These are phyloP conservation scores for Diplodia intermedia DNA, from an alignment of 2,329 filamentous ascomycete species.

Conservation along the genomic window DNA sequence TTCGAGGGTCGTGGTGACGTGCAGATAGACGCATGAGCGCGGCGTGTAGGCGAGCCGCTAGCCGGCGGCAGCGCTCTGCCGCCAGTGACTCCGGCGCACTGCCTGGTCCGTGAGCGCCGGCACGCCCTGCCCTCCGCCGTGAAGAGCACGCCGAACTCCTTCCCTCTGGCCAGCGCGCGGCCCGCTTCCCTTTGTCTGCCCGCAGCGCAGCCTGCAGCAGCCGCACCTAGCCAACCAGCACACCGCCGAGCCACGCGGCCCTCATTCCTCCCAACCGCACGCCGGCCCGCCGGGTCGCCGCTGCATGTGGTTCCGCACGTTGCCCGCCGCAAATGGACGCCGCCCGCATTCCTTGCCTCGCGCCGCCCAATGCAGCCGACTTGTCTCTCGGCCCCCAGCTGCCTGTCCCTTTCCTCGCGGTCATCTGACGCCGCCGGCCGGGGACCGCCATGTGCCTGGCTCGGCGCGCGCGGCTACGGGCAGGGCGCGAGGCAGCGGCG, in stretches of 20 bases:
- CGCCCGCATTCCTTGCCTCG: conserved; percentile 25
- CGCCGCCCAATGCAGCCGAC: conserved; percentile 13
- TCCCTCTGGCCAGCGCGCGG: conserved; percentile 4
- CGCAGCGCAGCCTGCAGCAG: conserved; percentile 16
- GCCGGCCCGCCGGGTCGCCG: conserved; percentile 23
- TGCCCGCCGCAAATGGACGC: conserved; percentile 27
- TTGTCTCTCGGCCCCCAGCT: conserved; percentile 19
- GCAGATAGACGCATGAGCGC: conserved; percentile 31
- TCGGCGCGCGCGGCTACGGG: conserved; percentile 14
- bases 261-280: conserved; percentile 23
- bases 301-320: conserved; percentile 33
- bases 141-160: conserved; percentile 14
- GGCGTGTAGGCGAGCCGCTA: conserved; percentile 27
- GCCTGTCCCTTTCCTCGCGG: conserved; percentile 26
- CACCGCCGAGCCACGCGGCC: conserved; percentile 19
- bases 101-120: background rate
- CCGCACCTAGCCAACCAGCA: background rate
- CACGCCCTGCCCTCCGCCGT: conserved; percentile 3
- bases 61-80: conserved; percentile 8
- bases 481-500: conserved; percentile 13
- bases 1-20: conserved; percentile 26
- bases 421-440: conserved; percentile 29
- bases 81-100: background rate
- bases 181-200: conserved; percentile 19
- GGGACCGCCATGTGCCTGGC: conserved; percentile 30